These are phyloP conservation scores for Mariannaea elegans DNA, from an alignment of 2,329 filamentous ascomycete species.

Conservation along the genomic window DNA sequence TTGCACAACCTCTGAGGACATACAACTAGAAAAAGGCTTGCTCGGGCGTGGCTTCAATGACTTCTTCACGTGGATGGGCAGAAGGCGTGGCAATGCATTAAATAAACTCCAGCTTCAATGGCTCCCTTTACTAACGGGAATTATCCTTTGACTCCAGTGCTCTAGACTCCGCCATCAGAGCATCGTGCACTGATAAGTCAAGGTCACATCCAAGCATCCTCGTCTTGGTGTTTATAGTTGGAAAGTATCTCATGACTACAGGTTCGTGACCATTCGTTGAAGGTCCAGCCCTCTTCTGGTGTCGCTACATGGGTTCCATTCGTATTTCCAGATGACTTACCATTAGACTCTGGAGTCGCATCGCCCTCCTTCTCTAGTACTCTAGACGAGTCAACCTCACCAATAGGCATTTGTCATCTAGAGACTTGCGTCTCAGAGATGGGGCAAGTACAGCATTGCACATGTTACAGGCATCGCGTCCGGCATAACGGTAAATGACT, in stretches of 20 bases:
- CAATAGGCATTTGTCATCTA: constrained; percentile 20
- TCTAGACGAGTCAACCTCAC: constrained; percentile 22
- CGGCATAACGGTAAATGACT: constrained; percentile 14
- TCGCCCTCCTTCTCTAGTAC: constrained; percentile 3
- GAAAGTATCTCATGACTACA: constrained; percentile 35
- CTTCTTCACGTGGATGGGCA: constrained; percentile 64
- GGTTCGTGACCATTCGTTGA: constrained; percentile 33
- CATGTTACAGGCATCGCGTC: constrained; percentile 8
- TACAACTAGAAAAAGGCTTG: constrained; percentile 67
- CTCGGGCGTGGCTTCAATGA: constrained; percentile 45
- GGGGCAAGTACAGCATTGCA: constrained; percentile 14
- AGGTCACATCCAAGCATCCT: constrained; percentile 33
- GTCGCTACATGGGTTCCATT: no score
- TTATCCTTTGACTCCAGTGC: constrained; percentile 30
- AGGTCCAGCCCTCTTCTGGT: no score
- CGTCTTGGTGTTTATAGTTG: constrained; percentile 22
- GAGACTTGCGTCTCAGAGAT: constrained; percentile 5
- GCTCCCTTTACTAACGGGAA: constrained; percentile 30
- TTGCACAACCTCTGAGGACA: constrained; percentile 63
- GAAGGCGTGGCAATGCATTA: constrained; percentile 71
- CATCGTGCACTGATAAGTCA: constrained; percentile 33
- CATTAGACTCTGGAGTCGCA: no score
- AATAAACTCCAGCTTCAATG: constrained; percentile 57
- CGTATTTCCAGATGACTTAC: no score
- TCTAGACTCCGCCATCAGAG: constrained; percentile 32